Evolutionary conservation across 208 protist species (phyloP).

Genomic region (Balamuthia mandrillaris): DNA sequence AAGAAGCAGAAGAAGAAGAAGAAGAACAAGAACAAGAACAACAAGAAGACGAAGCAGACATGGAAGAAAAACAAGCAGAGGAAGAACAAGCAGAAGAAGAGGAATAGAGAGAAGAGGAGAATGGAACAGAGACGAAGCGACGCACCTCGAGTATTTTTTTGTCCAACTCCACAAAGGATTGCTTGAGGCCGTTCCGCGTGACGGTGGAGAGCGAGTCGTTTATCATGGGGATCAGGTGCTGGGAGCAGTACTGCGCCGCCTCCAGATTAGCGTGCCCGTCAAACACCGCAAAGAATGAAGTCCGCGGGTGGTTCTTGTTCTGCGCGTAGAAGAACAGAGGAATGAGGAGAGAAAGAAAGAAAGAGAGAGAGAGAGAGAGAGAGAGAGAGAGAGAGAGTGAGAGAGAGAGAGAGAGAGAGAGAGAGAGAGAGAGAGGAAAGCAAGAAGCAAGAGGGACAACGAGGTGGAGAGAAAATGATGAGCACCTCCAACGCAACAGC

Average conservation of each 20-base stretch:
- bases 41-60: not conserved
- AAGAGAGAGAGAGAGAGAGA: not conserved
- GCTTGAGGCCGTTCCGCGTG: not conserved
- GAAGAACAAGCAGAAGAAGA: not conserved
- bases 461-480: not conserved
- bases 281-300: not conserved
- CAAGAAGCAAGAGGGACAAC: not conserved
- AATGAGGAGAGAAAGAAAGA: not conserved
- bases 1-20: not conserved
- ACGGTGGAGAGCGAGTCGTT: not conserved
- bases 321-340: not conserved
- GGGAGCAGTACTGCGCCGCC: not conserved
- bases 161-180: too few species aligned
- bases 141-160: too few species aligned
- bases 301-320: too few species aligned
- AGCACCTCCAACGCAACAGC: too few species aligned
- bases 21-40: not conserved
- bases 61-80: not conserved
- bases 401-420: not conserved
- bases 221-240: not conserved
- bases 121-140: not conserved
- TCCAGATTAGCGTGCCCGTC: not conserved
- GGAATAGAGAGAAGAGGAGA: not conserved
- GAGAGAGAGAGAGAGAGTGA: conserved; percentile 5
- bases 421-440: not conserved